phyloP scores from a whole-genome alignment of 2,329 filamentous ascomycete genomes.

The Fusarium acutatum region DNA sequence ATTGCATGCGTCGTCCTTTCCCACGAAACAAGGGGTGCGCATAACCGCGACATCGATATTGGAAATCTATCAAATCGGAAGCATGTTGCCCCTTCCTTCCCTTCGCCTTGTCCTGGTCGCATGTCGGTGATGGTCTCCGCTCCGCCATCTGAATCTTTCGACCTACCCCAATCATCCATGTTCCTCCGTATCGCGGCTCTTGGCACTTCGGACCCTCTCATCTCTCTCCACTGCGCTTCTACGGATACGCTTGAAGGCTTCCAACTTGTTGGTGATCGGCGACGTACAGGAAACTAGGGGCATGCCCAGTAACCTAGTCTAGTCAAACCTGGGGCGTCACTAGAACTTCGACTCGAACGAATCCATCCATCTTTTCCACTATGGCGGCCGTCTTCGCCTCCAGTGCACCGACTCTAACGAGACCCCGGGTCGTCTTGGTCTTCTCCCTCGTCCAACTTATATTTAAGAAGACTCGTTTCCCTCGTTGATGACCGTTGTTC shows the following conservation, averaged over 20 bases:
- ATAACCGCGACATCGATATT: conserved; percentile 20
- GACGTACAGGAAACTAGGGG: conserved; percentile 15
- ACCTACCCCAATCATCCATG: conserved; percentile 37
- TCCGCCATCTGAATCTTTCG: conserved; percentile 20
- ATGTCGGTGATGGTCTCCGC: conserved; percentile 17
- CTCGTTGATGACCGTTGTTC: background rate
- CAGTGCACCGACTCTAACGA: background rate
- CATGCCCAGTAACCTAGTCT: background rate
- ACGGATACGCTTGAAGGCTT: background rate
- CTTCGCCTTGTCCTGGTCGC: conserved; percentile 12
- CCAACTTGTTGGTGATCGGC: conserved; percentile 25
- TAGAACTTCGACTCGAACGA: conserved; percentile 7
- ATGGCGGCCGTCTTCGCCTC: conserved; percentile 1
- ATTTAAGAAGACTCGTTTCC: conserved; percentile 33
- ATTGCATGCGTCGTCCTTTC: conserved; percentile 5
- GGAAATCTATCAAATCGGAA: conserved; percentile 25
- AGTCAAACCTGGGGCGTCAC: background rate
- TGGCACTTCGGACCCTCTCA: conserved; percentile 25
- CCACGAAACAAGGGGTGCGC: conserved; percentile 29
- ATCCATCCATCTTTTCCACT: conserved; percentile 3
- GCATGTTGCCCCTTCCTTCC: conserved; percentile 9
- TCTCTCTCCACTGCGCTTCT: conserved; percentile 24
- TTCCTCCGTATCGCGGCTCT: conserved; percentile 35
- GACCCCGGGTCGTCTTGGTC: conserved; percentile 6
- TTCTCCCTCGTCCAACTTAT: conserved; percentile 1